Evolutionary conservation across 139 green algal species (phyloP), one percentile per base, ranked within the genome.

Genomic region (Picochlorum sp.): DNA sequence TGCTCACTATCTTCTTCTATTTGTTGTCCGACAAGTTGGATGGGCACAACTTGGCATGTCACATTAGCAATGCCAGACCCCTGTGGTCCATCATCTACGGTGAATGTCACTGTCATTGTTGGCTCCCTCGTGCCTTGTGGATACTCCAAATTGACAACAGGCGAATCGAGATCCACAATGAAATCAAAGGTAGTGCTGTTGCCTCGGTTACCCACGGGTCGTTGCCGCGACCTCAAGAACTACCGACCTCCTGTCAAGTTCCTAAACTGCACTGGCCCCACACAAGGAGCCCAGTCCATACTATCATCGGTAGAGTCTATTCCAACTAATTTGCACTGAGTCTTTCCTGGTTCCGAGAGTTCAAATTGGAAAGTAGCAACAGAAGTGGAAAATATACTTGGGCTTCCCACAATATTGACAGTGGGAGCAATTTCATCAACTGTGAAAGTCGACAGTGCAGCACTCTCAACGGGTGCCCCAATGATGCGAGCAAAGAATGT

Each of bases 171-270:
- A 60, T 79, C 70, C 7, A 68, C 57, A 10, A 54, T 14, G 47
- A 73, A 73, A 13, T 32, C 15, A 23, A 28, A 24, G 24, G 44
- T 57, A 21, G 47, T 45, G 3, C 59, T 47, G 2, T 18, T 28
- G 15, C 64, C 74, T 68, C 54, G 2, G 60, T 80, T 80, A 57
- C 74, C 74, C 5, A 79, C 65, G 16, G 38, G 30, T 71, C 65
- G 14, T 57, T 51, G 65, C 26, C 21, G 11, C 20, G 11, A 66
- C 37, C 15, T 57, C 11, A 34, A 76, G 72, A 14, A 24, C 18
- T 79, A 79, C 23, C 28, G 37, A 9, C 72, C 72, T 16, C 68
- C 72, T n/a, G 72, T 61, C 26, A 79, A 50, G 13, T 77, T 72
- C 20, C n/a, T 23, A 1, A 65, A 52, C 6, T 45, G n/a, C 2